Base-by-base conservation (phyloP, 2,329 filamentous ascomycete genomes). In the Xylaria sp. region DNA sequence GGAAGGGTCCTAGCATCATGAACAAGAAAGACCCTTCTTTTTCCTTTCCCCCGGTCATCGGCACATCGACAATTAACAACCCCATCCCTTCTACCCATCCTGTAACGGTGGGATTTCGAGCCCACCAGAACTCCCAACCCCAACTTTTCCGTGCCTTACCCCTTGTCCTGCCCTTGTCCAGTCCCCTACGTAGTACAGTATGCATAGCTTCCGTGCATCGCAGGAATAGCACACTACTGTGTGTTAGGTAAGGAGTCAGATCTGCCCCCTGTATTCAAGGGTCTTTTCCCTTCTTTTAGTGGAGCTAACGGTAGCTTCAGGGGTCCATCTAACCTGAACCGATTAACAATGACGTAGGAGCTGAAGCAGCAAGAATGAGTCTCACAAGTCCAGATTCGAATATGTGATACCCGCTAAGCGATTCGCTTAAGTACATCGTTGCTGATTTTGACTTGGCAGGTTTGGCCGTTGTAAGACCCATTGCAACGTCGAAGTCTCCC, bases 241-340 rank as follows among this genome's bases (percentile, higher is more conserved):
- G 8, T 9, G 32, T 10, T 8, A 35, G 6, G 3, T 16, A 42
- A 5, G 13, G 25, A n/a, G 27, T 25, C 16, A 44, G 40, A 25
- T 21, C 9, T 8, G 32, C 35, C 53, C 53, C 65, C 60, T 67
- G 60, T 47, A 21, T 59, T 23, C 23, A 55, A 65, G 65, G 65
- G 60, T 64, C 59, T 29, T 32, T 12, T 23, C 50, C 61, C 48
- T 65, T 65, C 16, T 48, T 58, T 55, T 47, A 50, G 40, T 58
- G 53, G 16, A 57, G 37, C 40, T 55, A 25, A 60, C 60, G 48
- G 54, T 60, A 64, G 55, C 55, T 55, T 64, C 61, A 68, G 65
- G 65, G 65, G 8, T 60, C 65, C 47, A 63, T 21, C 55, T 23
- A 68, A 42, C 55, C 53, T 62, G 64, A 59, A 61, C 59, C 54